phyloP scores from a whole-genome alignment of 129 eudicot species.

The Artemisia annua region DNA sequence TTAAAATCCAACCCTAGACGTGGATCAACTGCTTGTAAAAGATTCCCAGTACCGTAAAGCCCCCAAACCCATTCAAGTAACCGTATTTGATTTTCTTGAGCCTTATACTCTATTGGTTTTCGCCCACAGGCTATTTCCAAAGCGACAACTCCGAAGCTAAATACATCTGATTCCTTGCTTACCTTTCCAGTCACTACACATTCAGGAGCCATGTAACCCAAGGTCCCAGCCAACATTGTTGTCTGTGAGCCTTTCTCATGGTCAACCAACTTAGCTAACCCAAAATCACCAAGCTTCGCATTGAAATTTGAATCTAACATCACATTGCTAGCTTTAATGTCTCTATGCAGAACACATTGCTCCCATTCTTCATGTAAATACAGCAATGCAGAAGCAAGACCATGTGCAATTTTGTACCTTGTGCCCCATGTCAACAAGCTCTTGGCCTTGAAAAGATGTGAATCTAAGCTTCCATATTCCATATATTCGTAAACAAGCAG shows the following conservation, averaged over 20 bases:
- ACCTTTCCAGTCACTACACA: constrained; percentile 22
- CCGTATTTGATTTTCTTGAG: constrained; percentile 13
- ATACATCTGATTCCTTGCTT: no score
- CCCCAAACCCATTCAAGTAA: constrained; percentile 39
- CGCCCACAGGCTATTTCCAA: constrained; percentile 39
- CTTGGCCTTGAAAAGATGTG: not conserved
- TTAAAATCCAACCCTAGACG: constrained; percentile 23
- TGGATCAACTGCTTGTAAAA: constrained; percentile 43
- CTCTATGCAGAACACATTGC: constrained; percentile 43
- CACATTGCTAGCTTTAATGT: constrained; percentile 34
- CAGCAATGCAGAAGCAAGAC: constrained; percentile 31
- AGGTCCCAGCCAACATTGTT: constrained; percentile 32
- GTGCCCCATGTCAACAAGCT: constrained; percentile 30
- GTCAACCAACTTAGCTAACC: constrained; percentile 33
- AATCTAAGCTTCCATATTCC: constrained; percentile 1
- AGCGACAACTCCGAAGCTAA: constrained; percentile 29
- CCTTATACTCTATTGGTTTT: constrained; percentile 13
- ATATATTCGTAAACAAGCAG: constrained; percentile 2
- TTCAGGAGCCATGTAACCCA: constrained; percentile 49
- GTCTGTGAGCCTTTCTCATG: constrained; percentile 34
- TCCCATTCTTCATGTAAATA: constrained; percentile 37
- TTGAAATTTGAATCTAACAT: constrained; percentile 32
- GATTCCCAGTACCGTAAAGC: constrained; percentile 19
- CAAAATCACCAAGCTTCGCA: constrained; percentile 33
- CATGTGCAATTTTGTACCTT: constrained; percentile 30